Base-by-base conservation (phyloP, 805 yeast genomes). In the Teunomyces lycoperdinae region DNA sequence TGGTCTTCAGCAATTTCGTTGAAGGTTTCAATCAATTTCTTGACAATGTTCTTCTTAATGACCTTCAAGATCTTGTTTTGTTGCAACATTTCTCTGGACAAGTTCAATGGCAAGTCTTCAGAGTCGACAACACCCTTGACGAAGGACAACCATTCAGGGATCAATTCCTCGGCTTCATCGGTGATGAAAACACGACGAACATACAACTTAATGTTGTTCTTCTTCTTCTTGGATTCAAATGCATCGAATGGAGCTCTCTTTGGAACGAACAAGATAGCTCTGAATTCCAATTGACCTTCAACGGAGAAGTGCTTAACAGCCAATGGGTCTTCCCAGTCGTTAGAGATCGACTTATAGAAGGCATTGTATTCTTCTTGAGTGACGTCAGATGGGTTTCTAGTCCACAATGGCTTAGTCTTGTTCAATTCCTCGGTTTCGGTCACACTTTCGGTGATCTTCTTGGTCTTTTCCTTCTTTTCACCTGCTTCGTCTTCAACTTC, bases 311-410 rank as follows among this genome's bases (percentile, higher is more conserved):
- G 99, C 84, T 94, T 94, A 61, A 94, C 98, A 60, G 97, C 97
- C 71, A 94, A 84, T 77, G 97, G 99, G 72, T 94, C 99, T 80
- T 94, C 99, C 99, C 99, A 94, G 77, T 94, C 99, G 77, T 94
- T 94, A 49, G 99, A 91, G 68, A 94, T 94, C 44, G 98, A 90
- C 81, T 94, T 94, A 88, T 94, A 94, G 87, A 94, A 94, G 51
- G 98, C 95, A 66, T 94, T 92, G 83, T 94, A 94, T 79, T 94
- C 99, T 58, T 94, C 99, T 80, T 89, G 91, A 57, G 96, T 83
- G 61, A 94, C 96, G 56, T 94, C 99, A 63, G 92, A 77, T 73
- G 99, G 99, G 81, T 85, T 87, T 83, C 98, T 89, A 60, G 99
- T 94, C 99, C 99, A 94, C 70, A 94, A 79, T 57, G 99, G 99